Evolutionary conservation across 108 stramenopile species (phyloP).

Genomic region (Halocafeteria seosinensis): DNA sequence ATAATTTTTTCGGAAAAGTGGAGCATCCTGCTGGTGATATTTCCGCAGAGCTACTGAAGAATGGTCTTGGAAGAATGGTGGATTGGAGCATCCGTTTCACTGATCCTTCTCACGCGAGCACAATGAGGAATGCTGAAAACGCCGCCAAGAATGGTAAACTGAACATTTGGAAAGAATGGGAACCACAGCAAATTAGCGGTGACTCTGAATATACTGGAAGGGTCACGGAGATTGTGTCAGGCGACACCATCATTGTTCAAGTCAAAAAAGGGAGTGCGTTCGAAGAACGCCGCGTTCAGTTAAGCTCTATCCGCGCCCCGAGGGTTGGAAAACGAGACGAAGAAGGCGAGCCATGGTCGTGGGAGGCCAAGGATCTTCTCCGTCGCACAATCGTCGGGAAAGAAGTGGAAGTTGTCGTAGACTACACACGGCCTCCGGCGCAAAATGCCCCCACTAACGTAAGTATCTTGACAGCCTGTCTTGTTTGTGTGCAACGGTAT

Average conservation of each 20-base stretch:
- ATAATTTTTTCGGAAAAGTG: conserved; percentile 61
- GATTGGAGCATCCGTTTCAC: conserved; percentile 71
- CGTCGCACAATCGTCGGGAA: conserved; percentile 63
- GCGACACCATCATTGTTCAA: conserved; percentile 70
- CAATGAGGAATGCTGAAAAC: conserved; percentile 57
- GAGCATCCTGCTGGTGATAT: conserved; percentile 86
- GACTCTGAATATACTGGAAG: conserved; percentile 44
- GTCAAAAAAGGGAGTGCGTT: conserved; percentile 52
- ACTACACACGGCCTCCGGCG: conserved; percentile 83
- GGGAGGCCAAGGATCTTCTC: conserved; percentile 73
- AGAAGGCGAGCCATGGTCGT: conserved; percentile 64
- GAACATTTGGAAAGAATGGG: conserved; percentile 57
- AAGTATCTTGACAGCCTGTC: neutral
- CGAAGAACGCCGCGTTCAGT: conserved; percentile 60
- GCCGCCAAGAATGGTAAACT: conserved; percentile 49
- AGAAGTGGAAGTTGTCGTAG: conserved; percentile 54
- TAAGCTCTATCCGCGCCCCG: conserved; percentile 77
- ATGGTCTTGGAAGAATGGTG: conserved; percentile 64
- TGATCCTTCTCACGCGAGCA: conserved; percentile 52
- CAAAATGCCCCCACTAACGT: conserved; percentile 19
- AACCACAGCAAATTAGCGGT: conserved; percentile 46
- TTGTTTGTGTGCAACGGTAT: neutral
- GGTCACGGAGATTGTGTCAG: conserved; percentile 73
- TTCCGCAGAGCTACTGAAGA: conserved; percentile 72
- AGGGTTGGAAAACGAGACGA: conserved; percentile 60